phyloP scores from a whole-genome alignment of 257 asterid genomes.

The Leptodermis oblonga region DNA sequence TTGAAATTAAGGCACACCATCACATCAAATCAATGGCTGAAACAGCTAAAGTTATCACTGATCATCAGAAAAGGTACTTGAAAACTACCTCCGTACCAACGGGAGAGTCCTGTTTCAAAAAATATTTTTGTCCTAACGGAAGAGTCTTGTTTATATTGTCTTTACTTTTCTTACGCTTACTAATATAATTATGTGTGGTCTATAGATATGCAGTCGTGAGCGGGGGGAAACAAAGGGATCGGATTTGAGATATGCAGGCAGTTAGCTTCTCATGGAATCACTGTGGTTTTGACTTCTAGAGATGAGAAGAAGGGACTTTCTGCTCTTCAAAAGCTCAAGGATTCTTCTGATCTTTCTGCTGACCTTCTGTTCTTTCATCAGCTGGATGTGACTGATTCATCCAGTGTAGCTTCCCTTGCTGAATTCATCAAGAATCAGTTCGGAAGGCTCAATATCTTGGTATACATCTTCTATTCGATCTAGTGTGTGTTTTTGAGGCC shows the following conservation, averaged over 20 bases:
- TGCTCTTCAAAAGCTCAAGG: conserved; percentile 37
- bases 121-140: too few relatives aligned
- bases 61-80: too few relatives aligned
- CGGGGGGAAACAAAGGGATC: conserved; percentile 48
- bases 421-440: conserved; percentile 23
- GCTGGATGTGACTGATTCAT: conserved; percentile 37
- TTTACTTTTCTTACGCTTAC: too few relatives aligned
- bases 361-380: conserved; percentile 39
- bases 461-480: conserved; percentile 8
- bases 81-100: too few relatives aligned
- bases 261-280: conserved; percentile 34
- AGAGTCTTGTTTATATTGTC: too few relatives aligned
- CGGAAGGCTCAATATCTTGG: conserved; percentile 50
- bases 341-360: conserved; percentile 17
- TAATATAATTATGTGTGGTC: too few relatives aligned
- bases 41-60: too few relatives aligned
- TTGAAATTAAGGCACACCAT: too few relatives aligned
- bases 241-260: conserved; percentile 40
- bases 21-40: too few relatives aligned
- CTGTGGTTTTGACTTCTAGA: conserved; percentile 41
- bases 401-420: conserved; percentile 27
- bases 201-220: conserved; percentile 47
- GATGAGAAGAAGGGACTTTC: conserved; percentile 38
- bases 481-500: too few relatives aligned
- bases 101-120: too few relatives aligned